Percentiles rank a stretch among this genome's conserved stretches.
phyloP scores from a whole-genome alignment of 2,329 filamentous ascomycete genomes.

The Knufia fluminis region DNA sequence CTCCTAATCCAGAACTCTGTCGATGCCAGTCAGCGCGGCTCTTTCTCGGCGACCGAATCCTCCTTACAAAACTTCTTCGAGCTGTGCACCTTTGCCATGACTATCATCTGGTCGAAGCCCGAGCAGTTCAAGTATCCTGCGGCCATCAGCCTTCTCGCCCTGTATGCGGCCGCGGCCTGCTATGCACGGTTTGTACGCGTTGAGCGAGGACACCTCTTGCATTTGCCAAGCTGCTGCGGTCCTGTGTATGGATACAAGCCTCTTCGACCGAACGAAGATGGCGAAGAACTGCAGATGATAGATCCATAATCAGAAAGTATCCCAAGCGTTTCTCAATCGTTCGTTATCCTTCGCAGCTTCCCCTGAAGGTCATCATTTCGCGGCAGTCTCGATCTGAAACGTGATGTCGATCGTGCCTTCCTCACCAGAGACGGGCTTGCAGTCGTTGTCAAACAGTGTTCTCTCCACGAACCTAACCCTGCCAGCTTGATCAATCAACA shows the following conservation, averaged over 20 bases:
- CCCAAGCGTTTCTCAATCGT: background rate
- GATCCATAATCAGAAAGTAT: background rate
- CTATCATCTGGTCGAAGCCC: constrained; percentile 54
- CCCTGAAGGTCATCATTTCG: no score
- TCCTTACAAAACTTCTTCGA: constrained; percentile 63
- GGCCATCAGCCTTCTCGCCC: constrained; percentile 47
- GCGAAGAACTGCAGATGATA: background rate
- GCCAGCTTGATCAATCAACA: constrained; percentile 48
- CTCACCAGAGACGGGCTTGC: constrained; percentile 36
- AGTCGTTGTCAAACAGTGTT: constrained; percentile 49
- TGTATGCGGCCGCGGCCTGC: constrained; percentile 37
- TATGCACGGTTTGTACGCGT: constrained; percentile 39
- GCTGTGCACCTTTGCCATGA: constrained; percentile 55
- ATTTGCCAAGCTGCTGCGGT: constrained; percentile 29
- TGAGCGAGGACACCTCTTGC: constrained; percentile 52
- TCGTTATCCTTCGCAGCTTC: background rate
- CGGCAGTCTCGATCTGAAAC: constrained; percentile 38
- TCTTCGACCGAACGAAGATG: background rate
- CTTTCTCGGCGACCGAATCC: constrained; percentile 60
- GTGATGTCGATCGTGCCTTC: constrained; percentile 40
- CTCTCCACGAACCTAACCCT: constrained; percentile 54
- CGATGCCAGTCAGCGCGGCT: constrained; percentile 48
- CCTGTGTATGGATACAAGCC: background rate
- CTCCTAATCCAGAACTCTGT: constrained; percentile 51
- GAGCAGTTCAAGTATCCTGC: constrained; percentile 57